phyloP scores from a whole-genome alignment of 331 rosid genomes.

The Telfairia occidentalis region DNA sequence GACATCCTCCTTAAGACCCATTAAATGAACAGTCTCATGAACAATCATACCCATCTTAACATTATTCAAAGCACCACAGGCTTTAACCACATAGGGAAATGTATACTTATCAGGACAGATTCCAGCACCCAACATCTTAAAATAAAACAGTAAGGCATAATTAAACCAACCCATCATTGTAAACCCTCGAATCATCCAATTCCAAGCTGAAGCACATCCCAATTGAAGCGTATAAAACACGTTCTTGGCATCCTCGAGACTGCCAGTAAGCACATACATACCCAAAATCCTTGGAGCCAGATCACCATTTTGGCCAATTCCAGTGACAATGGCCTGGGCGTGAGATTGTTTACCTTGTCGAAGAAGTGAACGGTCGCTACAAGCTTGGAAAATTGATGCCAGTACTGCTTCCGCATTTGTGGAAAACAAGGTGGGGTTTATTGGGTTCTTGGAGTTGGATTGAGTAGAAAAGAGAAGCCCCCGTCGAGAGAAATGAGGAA shows the following conservation, averaged over 20 bases:
- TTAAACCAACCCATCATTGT: conserved; percentile 44
- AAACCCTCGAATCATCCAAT: conserved; percentile 77
- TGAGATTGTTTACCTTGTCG: conserved; percentile 56
- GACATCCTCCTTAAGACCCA: conserved; percentile 53
- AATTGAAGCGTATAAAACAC: conserved; percentile 46
- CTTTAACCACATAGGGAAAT: conserved; percentile 65
- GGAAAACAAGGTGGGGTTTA: not conserved
- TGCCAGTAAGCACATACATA: conserved; percentile 49
- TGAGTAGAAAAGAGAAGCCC: not conserved
- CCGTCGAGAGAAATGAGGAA: not conserved
- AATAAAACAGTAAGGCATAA: conserved; percentile 51
- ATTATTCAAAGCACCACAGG: conserved; percentile 60
- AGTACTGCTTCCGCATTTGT: conserved; percentile 19
- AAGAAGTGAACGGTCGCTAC: conserved; percentile 32
- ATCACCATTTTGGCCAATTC: conserved; percentile 21
- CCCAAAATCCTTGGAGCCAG: conserved; percentile 45
- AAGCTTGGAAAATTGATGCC: conserved; percentile 32
- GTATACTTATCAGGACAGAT: conserved; percentile 77
- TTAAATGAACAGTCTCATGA: conserved; percentile 24
- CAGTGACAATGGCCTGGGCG: conserved; percentile 41
- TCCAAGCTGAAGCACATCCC: conserved; percentile 55
- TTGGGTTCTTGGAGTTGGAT: not conserved
- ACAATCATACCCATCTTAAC: conserved; percentile 42
- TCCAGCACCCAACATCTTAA: conserved; percentile 62
- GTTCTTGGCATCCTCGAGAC: conserved; percentile 39